Evolutionary conservation across 108 stramenopile genomes (phyloP), one percentile per base, ranked within the genome.

Genomic region (Skeletonema costatum): DNA sequence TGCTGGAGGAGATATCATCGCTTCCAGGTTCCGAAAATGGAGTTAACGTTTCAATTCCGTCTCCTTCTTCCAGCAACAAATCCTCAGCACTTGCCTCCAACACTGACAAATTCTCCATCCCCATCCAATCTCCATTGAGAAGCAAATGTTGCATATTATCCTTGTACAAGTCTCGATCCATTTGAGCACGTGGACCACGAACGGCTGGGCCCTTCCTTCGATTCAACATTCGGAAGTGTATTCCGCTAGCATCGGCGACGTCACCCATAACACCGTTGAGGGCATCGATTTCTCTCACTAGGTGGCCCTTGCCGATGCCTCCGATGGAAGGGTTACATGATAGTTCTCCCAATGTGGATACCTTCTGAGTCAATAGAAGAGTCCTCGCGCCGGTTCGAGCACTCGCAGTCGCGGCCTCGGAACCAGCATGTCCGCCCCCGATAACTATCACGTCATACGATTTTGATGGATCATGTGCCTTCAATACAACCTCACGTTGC

Each of bases 221-320:
- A 81, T 99, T 99, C 63, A 99, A 76, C 82, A 99, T 86, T 19
- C 95, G 86, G 82, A 92, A 99, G 83, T 99, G 98, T 67, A 98
- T 96, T 11, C 97, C 97, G 30, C 91, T 95, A 41, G 85, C 76
- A 87, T 99, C 99, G 58, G 96, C 97, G 9, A 95, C 85, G 31
- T 86, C 80, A 12, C 97, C 98, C 88, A 99, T 99, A 51, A 98
- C 77, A 48, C 99, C 99, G 60, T 92, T 96, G 42, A 99, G 80
- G 8, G 99, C 99, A 85, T 98, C 98, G 60, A 99, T 92, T 86
- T 99, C 99, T 29, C 96, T 77, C 2, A 99, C 99, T 25, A 99
- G 67, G 82, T 98, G 97, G 3, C 99, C 99, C 84, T 99, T 99
- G 61, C 99, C 99, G 32, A 99, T 97, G 5, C 99, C 99, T n/a